Conservation (phyloP, 805 yeast genomes). For the Kodamaea kaohsiungensis region DNA sequence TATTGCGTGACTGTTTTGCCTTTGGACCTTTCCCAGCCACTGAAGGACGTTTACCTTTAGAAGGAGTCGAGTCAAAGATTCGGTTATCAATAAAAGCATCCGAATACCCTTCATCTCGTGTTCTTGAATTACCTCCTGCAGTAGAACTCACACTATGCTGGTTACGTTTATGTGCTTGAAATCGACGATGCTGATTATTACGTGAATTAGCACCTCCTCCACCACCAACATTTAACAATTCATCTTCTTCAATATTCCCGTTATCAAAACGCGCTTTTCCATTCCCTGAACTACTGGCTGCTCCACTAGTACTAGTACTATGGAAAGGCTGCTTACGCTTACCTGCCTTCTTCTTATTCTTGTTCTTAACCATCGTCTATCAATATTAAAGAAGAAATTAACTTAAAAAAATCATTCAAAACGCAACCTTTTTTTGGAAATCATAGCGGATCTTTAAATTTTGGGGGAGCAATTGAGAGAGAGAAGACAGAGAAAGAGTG, state of each 20-base stretch:
- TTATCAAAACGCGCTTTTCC: neutral
- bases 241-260: neutral
- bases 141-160: neutral
- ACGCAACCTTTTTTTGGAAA: slow-evolving; percentile 2
- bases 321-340: neutral
- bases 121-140: neutral
- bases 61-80: slow-evolving; percentile 18
- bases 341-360: slow-evolving; percentile 3
- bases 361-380: slow-evolving; percentile 1
- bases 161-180: neutral
- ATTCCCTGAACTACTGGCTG: neutral
- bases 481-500: too few species aligned
- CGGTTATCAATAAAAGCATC: slow-evolving; percentile 36
- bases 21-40: slow-evolving; percentile 1
- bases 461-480: neutral
- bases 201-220: slow-evolving; percentile 1
- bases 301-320: neutral
- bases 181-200: neutral
- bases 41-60: slow-evolving; percentile 2
- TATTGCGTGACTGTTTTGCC: neutral
- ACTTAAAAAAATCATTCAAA: neutral
- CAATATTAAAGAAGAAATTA: neutral
- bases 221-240: neutral
- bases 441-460: neutral
- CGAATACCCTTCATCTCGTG: slow-evolving; percentile 3